Percentiles rank a stretch among this genome's conserved stretches.
Evolutionary conservation across 805 yeast species (phyloP).

Genomic region (Pichia nanzhaoensis): DNA sequence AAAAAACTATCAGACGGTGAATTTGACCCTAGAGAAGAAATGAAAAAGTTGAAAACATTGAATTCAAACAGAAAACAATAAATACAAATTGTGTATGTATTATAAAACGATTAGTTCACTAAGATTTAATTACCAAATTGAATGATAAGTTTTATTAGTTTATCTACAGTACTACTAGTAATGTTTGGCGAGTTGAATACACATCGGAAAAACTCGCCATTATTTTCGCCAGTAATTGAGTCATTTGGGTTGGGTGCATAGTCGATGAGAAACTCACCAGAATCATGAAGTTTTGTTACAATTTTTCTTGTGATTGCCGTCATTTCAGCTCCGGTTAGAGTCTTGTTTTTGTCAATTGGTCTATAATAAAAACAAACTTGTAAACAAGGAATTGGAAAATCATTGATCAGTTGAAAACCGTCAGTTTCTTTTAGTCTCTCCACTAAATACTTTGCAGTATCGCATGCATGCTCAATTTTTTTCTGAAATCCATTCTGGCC

Average conservation of each 20-base stretch:
- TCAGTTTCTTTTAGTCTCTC: constrained; percentile 30
- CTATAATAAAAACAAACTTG: constrained; percentile 79
- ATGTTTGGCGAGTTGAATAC: constrained; percentile 72
- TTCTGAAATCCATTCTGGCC: constrained; percentile 59
- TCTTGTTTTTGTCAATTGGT: constrained; percentile 27
- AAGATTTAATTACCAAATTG: constrained; percentile 26
- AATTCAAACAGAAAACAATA: constrained; percentile 43
- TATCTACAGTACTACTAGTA: constrained; percentile 38
- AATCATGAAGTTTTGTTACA: constrained; percentile 49
- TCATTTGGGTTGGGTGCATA: constrained; percentile 63
- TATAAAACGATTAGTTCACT: not conserved
- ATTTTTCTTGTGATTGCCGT: constrained; percentile 56
- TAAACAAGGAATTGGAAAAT: constrained; percentile 62
- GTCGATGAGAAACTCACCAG: constrained; percentile 68
- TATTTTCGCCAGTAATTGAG: constrained; percentile 32
- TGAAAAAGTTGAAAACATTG: constrained; percentile 59
- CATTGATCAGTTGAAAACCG: constrained; percentile 51
- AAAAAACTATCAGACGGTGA: constrained; percentile 74
- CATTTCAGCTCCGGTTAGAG: constrained; percentile 30
- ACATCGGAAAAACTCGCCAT: constrained; percentile 79
- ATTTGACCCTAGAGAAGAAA: constrained; percentile 75
- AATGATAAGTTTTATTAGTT: constrained; percentile 35
- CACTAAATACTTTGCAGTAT: constrained; percentile 57
- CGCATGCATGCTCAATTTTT: constrained; percentile 69
- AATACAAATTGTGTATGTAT: not conserved